Percentiles rank a stretch among this genome's conserved stretches.
phyloP scores from a whole-genome alignment of 441 rosid genomes.

The Viola pubescens region DNA sequence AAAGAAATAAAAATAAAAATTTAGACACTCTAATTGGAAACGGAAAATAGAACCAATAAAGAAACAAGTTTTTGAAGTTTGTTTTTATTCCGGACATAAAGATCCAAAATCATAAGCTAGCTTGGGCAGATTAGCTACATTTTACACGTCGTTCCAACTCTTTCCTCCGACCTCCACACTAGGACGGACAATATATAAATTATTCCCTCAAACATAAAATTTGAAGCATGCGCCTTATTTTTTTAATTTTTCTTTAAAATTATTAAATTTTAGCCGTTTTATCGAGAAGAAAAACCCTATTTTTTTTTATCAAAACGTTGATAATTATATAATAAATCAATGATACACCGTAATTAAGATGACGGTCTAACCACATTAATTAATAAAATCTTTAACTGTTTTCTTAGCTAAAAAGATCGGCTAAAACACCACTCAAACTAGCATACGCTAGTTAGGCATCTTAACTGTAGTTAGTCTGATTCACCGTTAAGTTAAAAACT shows the following conservation, averaged over 20 bases:
- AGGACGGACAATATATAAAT: slow-evolving; percentile 14
- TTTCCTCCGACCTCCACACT: slow-evolving; percentile 4
- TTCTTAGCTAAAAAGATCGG: no score
- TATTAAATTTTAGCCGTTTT: neutral
- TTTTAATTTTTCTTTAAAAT: neutral
- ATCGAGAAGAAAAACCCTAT: neutral
- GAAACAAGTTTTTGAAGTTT: neutral
- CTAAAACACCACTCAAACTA: no score
- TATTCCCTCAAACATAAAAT: slow-evolving; percentile 11
- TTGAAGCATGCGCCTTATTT: slow-evolving; percentile 2
- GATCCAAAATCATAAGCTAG: neutral
- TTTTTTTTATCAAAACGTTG: neutral
- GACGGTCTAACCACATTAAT: no score
- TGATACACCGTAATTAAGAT: neutral
- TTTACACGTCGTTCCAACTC: neutral
- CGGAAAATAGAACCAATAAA: neutral
- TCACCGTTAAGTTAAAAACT: no score
- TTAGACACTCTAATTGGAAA: no score
- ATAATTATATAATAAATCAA: neutral
- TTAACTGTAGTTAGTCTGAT: no score
- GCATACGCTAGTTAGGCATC: no score
- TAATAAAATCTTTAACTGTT: no score
- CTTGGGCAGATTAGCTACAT: no score
- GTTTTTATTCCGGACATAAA: slow-evolving; percentile 1
- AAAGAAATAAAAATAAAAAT: no score